Evolutionary conservation across 2,329 filamentous ascomycete genomes (phyloP), one percentile per base, ranked within the genome.

Genomic region (Lasiodiplodia gonubiensis): DNA sequence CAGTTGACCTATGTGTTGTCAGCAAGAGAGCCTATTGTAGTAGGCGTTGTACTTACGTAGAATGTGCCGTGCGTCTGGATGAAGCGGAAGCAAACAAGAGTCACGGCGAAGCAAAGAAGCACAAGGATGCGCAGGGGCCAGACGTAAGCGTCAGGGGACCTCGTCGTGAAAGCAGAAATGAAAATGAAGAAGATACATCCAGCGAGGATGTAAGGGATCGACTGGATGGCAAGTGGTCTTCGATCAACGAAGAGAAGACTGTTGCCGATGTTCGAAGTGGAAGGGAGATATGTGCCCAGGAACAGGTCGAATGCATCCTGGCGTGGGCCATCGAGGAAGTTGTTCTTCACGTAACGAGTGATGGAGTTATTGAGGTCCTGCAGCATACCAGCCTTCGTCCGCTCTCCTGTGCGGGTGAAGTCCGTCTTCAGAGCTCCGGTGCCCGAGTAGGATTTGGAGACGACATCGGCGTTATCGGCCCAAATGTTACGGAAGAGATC

Each of bases 391-490:
- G 88, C 87, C 76, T 90, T 93, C 35, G 95, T 99, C 65, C 96
- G 89, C 74, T 92, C 89, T 60, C 94, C 96, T 1, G 93, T 93
- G n/a, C 95, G 90, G 2, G 95, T 99, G 74, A 98, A 93, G 78
- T 99, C 96, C 0, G 95, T 99, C 86, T 99, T 99, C 82, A 99
- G 88, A 63, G 95, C 95, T 3, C 95, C 96, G 0, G 96, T 99
- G 66, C 95, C 95, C 1, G 95, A 95, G 80, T 99, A 99, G 0
- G 93, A 90, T 72, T 88, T 90, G 21, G 94, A 97, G 39, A 99
- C 94, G 27, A 96, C 91, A 78, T 99, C 95, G 67, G 96, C 95
- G 75, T 99, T 99, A 80, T 99, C 95, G 35, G 95, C 95, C 95
- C 95, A 99, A 18, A 98, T 85, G 79, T 98, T 98, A 72, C 95